Percentiles rank a stretch among this genome's conserved stretches.
phyloP scores from a whole-genome alignment of 495 filamentous ascomycete genomes.

The Penicillium arizonense region DNA sequence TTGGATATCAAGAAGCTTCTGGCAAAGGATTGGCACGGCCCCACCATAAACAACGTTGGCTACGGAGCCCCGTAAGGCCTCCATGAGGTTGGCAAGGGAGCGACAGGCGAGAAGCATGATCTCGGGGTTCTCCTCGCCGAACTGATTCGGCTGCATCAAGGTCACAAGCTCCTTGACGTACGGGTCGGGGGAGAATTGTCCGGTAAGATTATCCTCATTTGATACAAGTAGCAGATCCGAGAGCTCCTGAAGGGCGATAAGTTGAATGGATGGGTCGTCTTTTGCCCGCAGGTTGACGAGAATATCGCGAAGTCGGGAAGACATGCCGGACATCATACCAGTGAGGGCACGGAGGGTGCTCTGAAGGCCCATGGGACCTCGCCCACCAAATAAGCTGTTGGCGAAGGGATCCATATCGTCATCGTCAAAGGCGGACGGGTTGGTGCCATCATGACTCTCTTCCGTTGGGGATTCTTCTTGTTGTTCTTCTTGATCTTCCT shows the following conservation, averaged over 20 bases:
- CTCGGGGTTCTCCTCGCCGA: constrained; percentile 89
- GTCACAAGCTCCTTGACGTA: constrained; percentile 93
- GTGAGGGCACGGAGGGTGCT: constrained; percentile 81
- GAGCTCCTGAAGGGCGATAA: constrained; percentile 90
- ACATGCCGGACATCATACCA: constrained; percentile 86
- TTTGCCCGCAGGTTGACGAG: constrained; percentile 81
- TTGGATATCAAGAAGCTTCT: constrained; percentile 89
- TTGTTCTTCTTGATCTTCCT: constrained; percentile 36
- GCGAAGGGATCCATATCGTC: constrained; percentile 81
- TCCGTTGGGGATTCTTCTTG: constrained; percentile 47
- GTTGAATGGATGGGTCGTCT: constrained; percentile 82
- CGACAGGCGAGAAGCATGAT: constrained; percentile 98
- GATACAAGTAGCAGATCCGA: constrained; percentile 91
- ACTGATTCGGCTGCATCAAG: constrained; percentile 87
- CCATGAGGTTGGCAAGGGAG: constrained; percentile 97
- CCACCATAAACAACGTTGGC: constrained; percentile 95
- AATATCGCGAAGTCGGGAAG: constrained; percentile 76
- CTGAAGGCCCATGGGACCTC: constrained; percentile 65
- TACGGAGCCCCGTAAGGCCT: constrained; percentile 87
- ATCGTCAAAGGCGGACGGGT: constrained; percentile 51
- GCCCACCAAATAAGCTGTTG: constrained; percentile 66
- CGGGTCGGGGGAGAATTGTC: constrained; percentile 90
- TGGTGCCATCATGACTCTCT: constrained; percentile 59
- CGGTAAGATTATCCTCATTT: constrained; percentile 94
- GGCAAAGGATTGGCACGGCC: constrained; percentile 89